phyloP scores from a whole-genome alignment of 176 grass and related monocot species.

The Chrysopogon serrulatus region DNA sequence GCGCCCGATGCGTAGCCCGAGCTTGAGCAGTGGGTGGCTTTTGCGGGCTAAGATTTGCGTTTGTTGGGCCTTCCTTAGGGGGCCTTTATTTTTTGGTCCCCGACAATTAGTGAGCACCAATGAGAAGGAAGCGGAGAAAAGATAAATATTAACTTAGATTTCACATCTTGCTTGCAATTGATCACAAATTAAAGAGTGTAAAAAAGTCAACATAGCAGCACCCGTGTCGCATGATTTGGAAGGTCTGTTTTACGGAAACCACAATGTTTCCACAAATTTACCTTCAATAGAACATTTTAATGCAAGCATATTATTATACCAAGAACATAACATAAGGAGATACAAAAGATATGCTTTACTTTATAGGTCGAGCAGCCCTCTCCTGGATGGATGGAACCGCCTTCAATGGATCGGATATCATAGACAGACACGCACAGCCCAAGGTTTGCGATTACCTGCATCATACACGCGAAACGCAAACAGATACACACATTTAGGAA shows the following conservation, averaged over 20 bases:
- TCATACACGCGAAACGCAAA: not conserved
- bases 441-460: constrained; percentile 67
- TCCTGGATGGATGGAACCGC: constrained; percentile 71
- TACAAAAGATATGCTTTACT: constrained; percentile 32
- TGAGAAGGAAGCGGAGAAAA: not conserved
- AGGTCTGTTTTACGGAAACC: not conserved
- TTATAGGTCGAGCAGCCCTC: constrained; percentile 77
- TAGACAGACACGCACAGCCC: constrained; percentile 83
- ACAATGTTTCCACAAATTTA: not conserved
- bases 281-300: not conserved
- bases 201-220: not conserved
- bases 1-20: no score
- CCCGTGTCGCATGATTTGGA: not conserved
- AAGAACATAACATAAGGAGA: not conserved
- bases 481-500: not conserved
- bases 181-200: not conserved
- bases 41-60: no score
- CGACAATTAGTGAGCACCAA: not conserved
- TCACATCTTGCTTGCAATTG: not conserved
- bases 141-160: not conserved
- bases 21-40: no score
- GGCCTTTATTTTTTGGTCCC: no score
- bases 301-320: not conserved
- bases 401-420: constrained; percentile 66
- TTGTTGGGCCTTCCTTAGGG: no score